phyloP scores from a whole-genome alignment of 495 filamentous ascomycete species.

The Xylaria venustula region DNA sequence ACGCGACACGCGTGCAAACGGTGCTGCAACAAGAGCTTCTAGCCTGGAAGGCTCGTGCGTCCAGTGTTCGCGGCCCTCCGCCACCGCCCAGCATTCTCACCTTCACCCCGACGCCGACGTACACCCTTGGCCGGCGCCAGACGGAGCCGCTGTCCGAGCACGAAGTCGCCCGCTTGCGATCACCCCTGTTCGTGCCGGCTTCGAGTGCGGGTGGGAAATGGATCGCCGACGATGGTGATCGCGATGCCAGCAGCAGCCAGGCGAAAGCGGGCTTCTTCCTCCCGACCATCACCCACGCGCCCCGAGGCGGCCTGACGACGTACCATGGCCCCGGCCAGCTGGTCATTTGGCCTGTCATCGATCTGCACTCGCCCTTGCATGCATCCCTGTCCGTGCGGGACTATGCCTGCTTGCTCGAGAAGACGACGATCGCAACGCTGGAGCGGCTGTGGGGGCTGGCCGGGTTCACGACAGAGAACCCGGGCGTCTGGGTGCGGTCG shows the following conservation, averaged over 20 bases:
- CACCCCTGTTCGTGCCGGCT: slow-evolving; percentile 40
- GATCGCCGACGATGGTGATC: slow-evolving; percentile 20
- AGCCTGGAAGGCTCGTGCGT: slow-evolving; percentile 39
- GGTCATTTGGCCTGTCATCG: slow-evolving; percentile 84
- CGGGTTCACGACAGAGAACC: slow-evolving; percentile 66
- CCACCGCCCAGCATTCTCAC: slow-evolving; percentile 74
- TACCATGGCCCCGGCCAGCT: slow-evolving; percentile 95
- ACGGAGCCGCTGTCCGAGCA: slow-evolving; percentile 52
- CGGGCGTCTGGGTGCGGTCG: slow-evolving; percentile 75
- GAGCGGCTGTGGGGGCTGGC: slow-evolving; percentile 49
- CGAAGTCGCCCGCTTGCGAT: slow-evolving; percentile 32
- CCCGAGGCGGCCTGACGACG: slow-evolving; percentile 86
- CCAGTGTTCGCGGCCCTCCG: slow-evolving; percentile 20
- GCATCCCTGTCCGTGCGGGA: slow-evolving; percentile 50
- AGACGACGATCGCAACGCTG: slow-evolving; percentile 66
- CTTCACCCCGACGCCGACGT: slow-evolving; percentile 80
- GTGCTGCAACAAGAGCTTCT: slow-evolving; percentile 44
- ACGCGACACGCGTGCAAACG: slow-evolving; percentile 41
- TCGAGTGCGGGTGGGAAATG: neutral
- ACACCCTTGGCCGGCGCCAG: slow-evolving; percentile 88
- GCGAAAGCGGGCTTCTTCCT: slow-evolving; percentile 20
- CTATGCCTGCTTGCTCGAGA: slow-evolving; percentile 75
- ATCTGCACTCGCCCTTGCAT: slow-evolving; percentile 52
- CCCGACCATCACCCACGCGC: slow-evolving; percentile 66
- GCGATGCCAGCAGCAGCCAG: slow-evolving; percentile 34